Conservation (phyloP, 441 rosid species). For the Omphalea diandra region DNA sequence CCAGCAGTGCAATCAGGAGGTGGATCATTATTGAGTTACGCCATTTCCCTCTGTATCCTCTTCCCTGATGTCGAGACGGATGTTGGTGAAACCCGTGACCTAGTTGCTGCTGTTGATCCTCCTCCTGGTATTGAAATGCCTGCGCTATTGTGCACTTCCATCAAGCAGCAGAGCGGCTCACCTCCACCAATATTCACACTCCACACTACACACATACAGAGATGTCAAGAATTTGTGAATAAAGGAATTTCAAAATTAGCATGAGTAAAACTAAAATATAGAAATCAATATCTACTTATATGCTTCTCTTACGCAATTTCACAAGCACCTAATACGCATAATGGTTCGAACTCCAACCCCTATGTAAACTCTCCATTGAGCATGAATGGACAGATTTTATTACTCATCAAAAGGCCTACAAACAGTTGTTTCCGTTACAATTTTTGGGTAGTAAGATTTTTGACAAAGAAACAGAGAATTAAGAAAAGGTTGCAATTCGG, state of each 20-base stretch:
- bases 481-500: background rate
- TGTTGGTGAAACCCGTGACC: constrained; percentile 74
- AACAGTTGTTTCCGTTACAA: background rate
- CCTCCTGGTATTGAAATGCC: constrained; percentile 26
- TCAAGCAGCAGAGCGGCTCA: background rate
- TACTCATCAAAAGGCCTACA: background rate
- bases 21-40: constrained; percentile 71
- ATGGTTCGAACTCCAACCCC: background rate
- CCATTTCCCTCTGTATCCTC: constrained; percentile 89
- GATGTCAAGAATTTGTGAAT: no score
- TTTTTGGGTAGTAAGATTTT: background rate
- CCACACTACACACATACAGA: background rate
- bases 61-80: constrained; percentile 84
- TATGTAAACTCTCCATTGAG: background rate
- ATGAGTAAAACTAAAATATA: background rate
- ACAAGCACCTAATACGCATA: constrained; percentile 1
- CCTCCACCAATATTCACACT: background rate
- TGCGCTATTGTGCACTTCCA: constrained; percentile 17
- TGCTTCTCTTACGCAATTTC: constrained; percentile 6
- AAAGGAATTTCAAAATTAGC: background rate
- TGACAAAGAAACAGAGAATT: background rate
- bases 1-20: constrained; percentile 87
- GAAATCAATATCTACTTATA: background rate
- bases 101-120: constrained; percentile 31
- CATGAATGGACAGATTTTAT: background rate